Conservation (phyloP, 192 early-diverging fungal species). For the Pilaira anomala region DNA sequence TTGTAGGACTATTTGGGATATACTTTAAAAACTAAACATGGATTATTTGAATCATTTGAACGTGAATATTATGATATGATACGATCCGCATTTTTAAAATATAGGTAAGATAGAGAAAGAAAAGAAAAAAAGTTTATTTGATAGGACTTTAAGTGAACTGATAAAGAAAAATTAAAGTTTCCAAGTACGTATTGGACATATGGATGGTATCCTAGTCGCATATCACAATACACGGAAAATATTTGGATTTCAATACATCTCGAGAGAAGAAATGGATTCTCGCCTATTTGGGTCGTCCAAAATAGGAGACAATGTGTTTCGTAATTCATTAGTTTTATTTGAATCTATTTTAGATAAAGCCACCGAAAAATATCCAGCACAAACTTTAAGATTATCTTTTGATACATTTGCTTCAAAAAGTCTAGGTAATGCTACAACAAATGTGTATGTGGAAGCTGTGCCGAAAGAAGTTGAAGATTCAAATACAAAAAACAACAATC, state of each 20-base stretch:
- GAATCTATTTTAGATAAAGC: conserved; percentile 61
- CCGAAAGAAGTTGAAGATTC: conserved; percentile 27
- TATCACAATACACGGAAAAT: conserved; percentile 89
- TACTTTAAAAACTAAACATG: conserved; percentile 60
- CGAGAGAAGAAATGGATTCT: conserved; percentile 78
- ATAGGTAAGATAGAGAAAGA: conserved; percentile 39
- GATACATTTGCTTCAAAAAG: conserved; percentile 23
- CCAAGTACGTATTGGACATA: conserved; percentile 89
- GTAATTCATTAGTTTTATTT: conserved; percentile 57
- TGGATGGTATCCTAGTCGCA: conserved; percentile 92
- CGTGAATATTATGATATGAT: conserved; percentile 94
- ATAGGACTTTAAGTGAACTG: background rate
- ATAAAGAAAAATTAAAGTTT: conserved; percentile 54
- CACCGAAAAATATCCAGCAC: conserved; percentile 54
- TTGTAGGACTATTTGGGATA: conserved; percentile 60
- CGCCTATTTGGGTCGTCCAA: conserved; percentile 66
- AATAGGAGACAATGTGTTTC: conserved; percentile 73
- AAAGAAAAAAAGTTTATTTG: background rate
- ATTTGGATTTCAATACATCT: conserved; percentile 95
- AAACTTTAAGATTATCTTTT: conserved; percentile 56
- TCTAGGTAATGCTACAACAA: conserved; percentile 9
- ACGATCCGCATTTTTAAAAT: conserved; percentile 87
- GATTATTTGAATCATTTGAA: conserved; percentile 79
- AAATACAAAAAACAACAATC: conserved; percentile 32
- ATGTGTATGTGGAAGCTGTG: conserved; percentile 55